Base-by-base conservation (phyloP, 805 yeast genomes). In the Starmerella tilneyi region DNA sequence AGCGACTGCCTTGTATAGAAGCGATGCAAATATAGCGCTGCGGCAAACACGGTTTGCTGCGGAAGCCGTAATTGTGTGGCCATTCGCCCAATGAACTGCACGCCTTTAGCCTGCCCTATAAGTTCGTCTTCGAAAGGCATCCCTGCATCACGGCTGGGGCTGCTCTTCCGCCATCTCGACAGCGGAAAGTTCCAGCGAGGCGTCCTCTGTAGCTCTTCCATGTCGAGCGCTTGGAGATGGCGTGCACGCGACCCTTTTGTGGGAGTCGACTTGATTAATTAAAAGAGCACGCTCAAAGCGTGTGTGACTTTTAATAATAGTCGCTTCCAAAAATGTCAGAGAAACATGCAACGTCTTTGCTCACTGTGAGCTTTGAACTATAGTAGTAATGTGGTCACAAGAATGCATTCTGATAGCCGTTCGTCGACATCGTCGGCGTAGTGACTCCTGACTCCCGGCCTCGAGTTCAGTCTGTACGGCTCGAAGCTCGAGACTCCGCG, bases 1-100 rank as follows among this genome's bases (percentile, higher is more conserved):
- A 73, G 52, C 28, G 72, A 67, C 43, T 62, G 58, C 22, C 74
- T 59, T 69, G 71, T 67, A 54, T 73, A 75, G 56, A 73, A 75
- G 41, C 80, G 60, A 48, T 75, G 79, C 43, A 74, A 61, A 47
- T 64, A 69, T 13, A 61, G 62, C 20, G 73, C 57, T 0, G 78
- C 78, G 0, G 75, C 66, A 51, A 71, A 62, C 0, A 72, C 64
- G 16, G 75, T 71, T 28, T 69, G 64, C 37, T 71, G 62, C 3
- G 78, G 75, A 23, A 75, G 57, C 41, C 69, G 63, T 34, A 75
- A 59, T 45, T 63, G 66, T 24, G 62, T 51, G 34, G 75, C 69
- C 43, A 73, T 68, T 34, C 63, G 64, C 9, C 68, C 66, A 33
- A 75, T 60, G 53, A 71, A 74, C 20, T 64, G 61, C 8, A 67